A percentile compares a stretch with the other conserved stretches of the same genome.
These are phyloP conservation scores for Candida endomychidarum DNA, from an alignment of 805 yeast genomes.

Conservation along the genomic window DNA sequence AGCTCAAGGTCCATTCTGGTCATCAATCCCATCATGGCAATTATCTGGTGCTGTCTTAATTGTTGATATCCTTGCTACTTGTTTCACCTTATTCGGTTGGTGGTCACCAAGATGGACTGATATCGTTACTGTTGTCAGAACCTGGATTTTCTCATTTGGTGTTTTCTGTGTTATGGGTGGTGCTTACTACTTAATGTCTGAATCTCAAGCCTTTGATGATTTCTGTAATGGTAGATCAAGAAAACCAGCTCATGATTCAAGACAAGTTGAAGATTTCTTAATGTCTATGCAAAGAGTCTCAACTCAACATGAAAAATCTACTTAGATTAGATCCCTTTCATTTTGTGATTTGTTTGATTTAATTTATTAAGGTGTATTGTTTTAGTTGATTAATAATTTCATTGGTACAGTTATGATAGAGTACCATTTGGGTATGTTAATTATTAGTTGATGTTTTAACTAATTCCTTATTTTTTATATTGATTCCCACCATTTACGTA, in stretches of 20 bases:
- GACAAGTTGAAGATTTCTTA: constrained; percentile 81
- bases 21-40: constrained; percentile 95
- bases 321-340: constrained; percentile 45
- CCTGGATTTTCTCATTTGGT: constrained; percentile 96
- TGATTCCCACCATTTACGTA: constrained; percentile 9
- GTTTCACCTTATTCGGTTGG: constrained; percentile 94
- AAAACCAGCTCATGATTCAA: constrained; percentile 52
- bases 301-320: constrained; percentile 82
- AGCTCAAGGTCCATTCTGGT: constrained; percentile 99
- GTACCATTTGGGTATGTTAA: constrained; percentile 6
- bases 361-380: constrained; percentile 4
- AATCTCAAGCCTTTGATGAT: constrained; percentile 76
- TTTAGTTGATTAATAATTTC: neutral
- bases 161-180: constrained; percentile 96
- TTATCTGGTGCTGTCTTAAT: constrained; percentile 87
- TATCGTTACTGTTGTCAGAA: constrained; percentile 90
- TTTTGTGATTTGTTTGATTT: constrained; percentile 1
- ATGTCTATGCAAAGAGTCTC: constrained; percentile 87
- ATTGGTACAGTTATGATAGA: constrained; percentile 9
- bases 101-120: constrained; percentile 98
- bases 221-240: constrained; percentile 78
- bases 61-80: constrained; percentile 89
- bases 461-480: constrained; percentile 1
- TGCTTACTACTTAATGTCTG: constrained; percentile 91
- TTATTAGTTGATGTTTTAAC: neutral